phyloP scores from a whole-genome alignment of 192 early-diverging fungal species.

The Dissophora ornata region DNA sequence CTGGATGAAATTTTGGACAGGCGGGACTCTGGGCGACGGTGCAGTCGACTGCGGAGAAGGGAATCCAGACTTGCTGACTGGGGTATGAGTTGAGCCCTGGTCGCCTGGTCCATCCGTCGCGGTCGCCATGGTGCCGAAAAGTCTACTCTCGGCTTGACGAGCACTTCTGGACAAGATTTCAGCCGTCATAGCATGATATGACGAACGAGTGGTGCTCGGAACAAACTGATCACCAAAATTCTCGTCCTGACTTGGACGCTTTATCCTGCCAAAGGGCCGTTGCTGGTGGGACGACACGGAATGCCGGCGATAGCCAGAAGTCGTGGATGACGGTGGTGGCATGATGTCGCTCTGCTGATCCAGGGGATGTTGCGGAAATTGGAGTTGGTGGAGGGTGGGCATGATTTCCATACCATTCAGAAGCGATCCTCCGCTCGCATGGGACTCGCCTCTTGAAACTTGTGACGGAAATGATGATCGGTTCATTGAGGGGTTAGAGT shows the following conservation, averaged over 20 bases:
- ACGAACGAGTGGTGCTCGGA: conserved; percentile 16
- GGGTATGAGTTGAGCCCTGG: neutral
- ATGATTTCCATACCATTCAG: conserved; percentile 49
- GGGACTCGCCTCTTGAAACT: conserved; percentile 28
- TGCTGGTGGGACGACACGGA: conserved; percentile 43
- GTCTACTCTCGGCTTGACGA: conserved; percentile 22
- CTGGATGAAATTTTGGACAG: conserved; percentile 18
- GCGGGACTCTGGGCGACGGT: conserved; percentile 24
- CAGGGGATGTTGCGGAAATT: conserved; percentile 51
- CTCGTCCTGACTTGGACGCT: conserved; percentile 34
- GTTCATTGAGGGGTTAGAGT: conserved; percentile 43
- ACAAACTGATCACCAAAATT: conserved; percentile 45
- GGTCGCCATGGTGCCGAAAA: conserved; percentile 15
- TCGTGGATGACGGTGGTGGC: conserved; percentile 47
- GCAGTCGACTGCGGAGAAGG: conserved; percentile 41
- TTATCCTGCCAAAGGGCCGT: conserved; percentile 9
- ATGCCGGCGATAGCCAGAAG: conserved; percentile 35
- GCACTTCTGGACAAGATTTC: conserved; percentile 26
- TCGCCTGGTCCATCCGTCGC: conserved; percentile 12
- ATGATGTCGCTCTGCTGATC: conserved; percentile 37
- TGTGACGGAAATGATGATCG: conserved; percentile 33
- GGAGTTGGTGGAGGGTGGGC: conserved; percentile 46
- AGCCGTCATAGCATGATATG: conserved; percentile 26
- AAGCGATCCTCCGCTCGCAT: conserved; percentile 30
- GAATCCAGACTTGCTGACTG: conserved; percentile 33